These are phyloP conservation scores for Diutina neorugosa DNA, from an alignment of 1,139 yeast species.

Conservation along the genomic window DNA sequence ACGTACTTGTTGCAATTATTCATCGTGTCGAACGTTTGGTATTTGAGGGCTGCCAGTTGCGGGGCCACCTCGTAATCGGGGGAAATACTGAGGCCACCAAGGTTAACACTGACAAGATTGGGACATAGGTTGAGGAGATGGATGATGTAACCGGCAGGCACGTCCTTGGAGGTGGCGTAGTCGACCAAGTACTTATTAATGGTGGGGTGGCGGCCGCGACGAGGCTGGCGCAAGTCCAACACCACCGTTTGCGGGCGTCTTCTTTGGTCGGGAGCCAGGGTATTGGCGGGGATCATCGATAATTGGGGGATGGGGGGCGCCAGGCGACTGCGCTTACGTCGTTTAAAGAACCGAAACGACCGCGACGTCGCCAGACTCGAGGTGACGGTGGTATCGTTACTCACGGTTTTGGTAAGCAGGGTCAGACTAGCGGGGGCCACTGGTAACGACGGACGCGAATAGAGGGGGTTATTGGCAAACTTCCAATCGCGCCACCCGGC, in stretches of 20 bases:
- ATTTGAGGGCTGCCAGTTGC: neutral
- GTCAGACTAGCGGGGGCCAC: neutral
- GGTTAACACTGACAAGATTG: slow-evolving; percentile 34
- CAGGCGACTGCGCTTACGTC: slow-evolving; percentile 1
- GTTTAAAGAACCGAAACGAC: neutral
- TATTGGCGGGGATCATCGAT: neutral
- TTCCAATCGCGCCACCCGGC: slow-evolving; percentile 94
- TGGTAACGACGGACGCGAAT: slow-evolving; percentile 19
- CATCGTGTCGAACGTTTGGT: slow-evolving; percentile 19
- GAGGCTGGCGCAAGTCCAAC: neutral
- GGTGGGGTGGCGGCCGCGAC: slow-evolving; percentile 35
- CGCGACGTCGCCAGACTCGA: neutral
- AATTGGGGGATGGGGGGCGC: neutral
- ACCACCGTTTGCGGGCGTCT: neutral
- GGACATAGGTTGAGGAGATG: slow-evolving; percentile 51
- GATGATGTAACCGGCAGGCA: slow-evolving; percentile 57
- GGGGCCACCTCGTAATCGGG: slow-evolving; percentile 31
- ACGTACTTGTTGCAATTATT: slow-evolving; percentile 9
- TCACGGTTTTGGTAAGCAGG: slow-evolving; percentile 8
- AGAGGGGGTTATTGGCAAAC: slow-evolving; percentile 56
- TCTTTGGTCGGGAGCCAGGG: neutral
- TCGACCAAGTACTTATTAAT: slow-evolving; percentile 45
- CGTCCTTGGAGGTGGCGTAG: slow-evolving; percentile 48
- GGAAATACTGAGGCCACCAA: slow-evolving; percentile 45
- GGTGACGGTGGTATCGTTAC: neutral